Conservation (phyloP, 2,329 filamentous ascomycete species). For the Cordyceps fumosorosea region DNA sequence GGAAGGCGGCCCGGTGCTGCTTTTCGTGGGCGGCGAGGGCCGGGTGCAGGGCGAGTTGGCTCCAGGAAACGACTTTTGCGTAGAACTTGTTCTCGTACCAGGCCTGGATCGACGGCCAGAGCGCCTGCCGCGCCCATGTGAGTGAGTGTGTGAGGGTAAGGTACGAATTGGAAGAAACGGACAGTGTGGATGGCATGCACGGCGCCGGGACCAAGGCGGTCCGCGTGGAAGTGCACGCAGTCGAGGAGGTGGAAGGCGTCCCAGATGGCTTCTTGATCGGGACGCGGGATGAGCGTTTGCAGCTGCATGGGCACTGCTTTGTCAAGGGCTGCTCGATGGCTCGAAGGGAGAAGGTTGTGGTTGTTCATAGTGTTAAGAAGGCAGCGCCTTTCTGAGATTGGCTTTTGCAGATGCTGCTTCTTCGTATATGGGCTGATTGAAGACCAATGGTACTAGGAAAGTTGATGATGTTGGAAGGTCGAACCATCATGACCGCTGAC, state of each 20-base stretch:
- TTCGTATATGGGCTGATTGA: too few species aligned
- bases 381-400: neutral
- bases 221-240: neutral
- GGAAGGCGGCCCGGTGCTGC: slow-evolving; percentile 59
- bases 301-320: neutral
- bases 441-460: too few species aligned
- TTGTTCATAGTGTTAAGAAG: neutral
- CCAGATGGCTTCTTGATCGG: neutral
- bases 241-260: slow-evolving; percentile 7
- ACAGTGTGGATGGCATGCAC: neutral
- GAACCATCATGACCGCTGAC: neutral
- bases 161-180: neutral
- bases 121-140: neutral
- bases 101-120: neutral
- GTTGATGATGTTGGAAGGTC: neutral
- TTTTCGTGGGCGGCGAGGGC: slow-evolving; percentile 59
- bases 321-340: neutral
- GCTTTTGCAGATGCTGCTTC: too few species aligned
- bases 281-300: neutral
- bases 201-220: neutral
- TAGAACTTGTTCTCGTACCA: neutral
- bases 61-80: slow-evolving; percentile 56
- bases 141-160: neutral
- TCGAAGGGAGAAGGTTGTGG: neutral
- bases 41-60: slow-evolving; percentile 56